Evolutionary conservation across 768 basidiomycete genomes (phyloP), one percentile per base, ranked within the genome.

Genomic region (Mycena vulgaris): DNA sequence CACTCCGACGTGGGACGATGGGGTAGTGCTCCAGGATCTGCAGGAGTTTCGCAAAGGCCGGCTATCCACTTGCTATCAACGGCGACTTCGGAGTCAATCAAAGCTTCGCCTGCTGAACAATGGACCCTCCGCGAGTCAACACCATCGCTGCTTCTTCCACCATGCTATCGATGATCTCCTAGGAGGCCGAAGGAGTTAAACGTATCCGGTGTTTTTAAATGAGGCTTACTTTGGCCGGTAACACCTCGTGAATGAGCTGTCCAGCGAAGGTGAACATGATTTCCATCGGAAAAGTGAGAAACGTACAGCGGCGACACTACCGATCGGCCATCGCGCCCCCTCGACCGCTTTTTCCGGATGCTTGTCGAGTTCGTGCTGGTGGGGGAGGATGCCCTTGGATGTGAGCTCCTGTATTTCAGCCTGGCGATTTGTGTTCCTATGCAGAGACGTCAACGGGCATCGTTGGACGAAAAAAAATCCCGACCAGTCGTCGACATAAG

Each of bases 401-500:
- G 57, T 69, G 4, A 69, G 62, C 39, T 37, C 62, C 49, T 64
- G 21, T 25, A 69, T 70, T 52, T 70, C 69, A 0, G 27, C 35
- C 23, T 66, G 51, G 21, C 72, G 71, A 35, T 75, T 72, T 3
- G 39, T 40, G 56, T 75, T 72, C 73, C 73, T 74, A 57, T 14
- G 5, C 19, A 2, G 58, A 61, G 40, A 75, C 19, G 62, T 56
- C 13, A 25, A 51, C 21, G 23, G 11, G 14, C 52, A 14, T 13
- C 35, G 8, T 47, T 17, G 69, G 39, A 70, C n/a, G 48, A 33
- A 60, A n/a, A 33, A 3, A 6, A 35, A 60, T 27, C 82, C 86
- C 48, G 75, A 93, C 94, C 95, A 96, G 71, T 95, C 90, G 21
- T 90, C 90, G 65, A 97, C 88, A 78, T 95, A 98, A 11, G 93